Percentiles rank a stretch among this genome's conserved stretches.
Conservation (phyloP, 129 eudicot genomes). For the Chrysanthemum seticuspe region DNA sequence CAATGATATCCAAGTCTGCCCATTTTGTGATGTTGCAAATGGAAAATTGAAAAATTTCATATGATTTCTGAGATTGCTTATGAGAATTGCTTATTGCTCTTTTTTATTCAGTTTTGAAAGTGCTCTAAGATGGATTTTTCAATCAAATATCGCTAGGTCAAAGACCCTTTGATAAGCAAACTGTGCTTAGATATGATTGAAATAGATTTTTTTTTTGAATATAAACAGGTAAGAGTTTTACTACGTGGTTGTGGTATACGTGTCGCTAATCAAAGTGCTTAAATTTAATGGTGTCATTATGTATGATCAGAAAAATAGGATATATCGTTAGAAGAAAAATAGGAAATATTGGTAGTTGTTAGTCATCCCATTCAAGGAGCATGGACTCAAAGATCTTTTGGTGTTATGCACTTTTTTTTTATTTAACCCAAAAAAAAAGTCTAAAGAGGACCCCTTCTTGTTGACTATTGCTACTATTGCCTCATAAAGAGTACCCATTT, state of each 20-base stretch:
- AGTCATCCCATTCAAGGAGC: not conserved
- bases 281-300: not conserved
- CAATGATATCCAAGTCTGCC: not conserved
- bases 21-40: not conserved
- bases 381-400: not conserved
- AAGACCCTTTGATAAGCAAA: too few relatives aligned
- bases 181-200: too few relatives aligned
- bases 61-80: too few relatives aligned
- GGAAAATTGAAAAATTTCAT: not conserved
- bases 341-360: not conserved
- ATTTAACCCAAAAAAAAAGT: not conserved
- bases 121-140: too few relatives aligned
- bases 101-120: not conserved
- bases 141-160: not conserved
- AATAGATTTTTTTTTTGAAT: too few relatives aligned
- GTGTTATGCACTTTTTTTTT: slow-evolving; percentile 1
- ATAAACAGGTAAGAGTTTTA: too few relatives aligned
- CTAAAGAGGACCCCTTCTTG: slow-evolving; percentile 17
- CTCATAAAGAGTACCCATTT: not conserved
- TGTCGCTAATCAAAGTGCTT: not conserved
- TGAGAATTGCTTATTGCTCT: too few relatives aligned
- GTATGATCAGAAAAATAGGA: not conserved
- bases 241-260: not conserved
- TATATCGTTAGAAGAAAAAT: not conserved
- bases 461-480: not conserved